Evolutionary conservation across 2,329 filamentous ascomycete species (phyloP), one percentile per base, ranked within the genome.

Genomic region (Scedosporium apiospermum): DNA sequence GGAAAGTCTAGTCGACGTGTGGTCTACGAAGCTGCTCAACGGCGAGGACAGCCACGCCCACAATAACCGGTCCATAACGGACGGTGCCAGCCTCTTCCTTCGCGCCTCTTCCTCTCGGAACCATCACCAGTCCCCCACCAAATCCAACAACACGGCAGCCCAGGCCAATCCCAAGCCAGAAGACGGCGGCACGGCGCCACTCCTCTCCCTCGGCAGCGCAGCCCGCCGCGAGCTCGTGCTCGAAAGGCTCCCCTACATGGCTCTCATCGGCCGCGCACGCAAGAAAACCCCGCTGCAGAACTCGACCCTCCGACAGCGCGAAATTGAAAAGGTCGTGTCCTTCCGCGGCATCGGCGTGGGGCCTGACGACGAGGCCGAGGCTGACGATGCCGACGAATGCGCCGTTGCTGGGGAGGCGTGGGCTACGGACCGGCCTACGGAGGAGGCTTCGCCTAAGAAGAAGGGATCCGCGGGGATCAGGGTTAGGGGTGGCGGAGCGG

Each of bases 201-300:
- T 83, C 1, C 76, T 87, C 16, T 83, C 85, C 0, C 80, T 88
- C 1, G 87, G 88, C 53, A 86, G 79, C 65, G 84, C 87, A 3
- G 86, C 88, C 3, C 86, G 87, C 42, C 82, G 81, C 51, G 90
- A 93, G 72, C 82, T 95, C 77, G 75, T 97, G 0, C 82, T 97
- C 26, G 91, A 98, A 66, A 86, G 91, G 7, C 80, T 99, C 0
- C 95, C 95, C 0, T 98, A 96, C 73, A 86, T 95, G 79, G 81
- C 87, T 1, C 81, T 84, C 60, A 90, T 97, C 69, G 73, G 76
- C 2, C 77, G 80, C 16, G 70, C 74, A 38, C 70, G 75, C 66
- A 76, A 75, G 66, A 71, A 74, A 67, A 7, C 34, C 6, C 16
- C 44, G 6, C 44, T 49, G 44, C 44, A 49, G n/a, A 49, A 49